Percentiles rank a stretch among this genome's conserved stretches.
Conservation (phyloP, 331 rosid genomes). For the Quercus tomentella region DNA sequence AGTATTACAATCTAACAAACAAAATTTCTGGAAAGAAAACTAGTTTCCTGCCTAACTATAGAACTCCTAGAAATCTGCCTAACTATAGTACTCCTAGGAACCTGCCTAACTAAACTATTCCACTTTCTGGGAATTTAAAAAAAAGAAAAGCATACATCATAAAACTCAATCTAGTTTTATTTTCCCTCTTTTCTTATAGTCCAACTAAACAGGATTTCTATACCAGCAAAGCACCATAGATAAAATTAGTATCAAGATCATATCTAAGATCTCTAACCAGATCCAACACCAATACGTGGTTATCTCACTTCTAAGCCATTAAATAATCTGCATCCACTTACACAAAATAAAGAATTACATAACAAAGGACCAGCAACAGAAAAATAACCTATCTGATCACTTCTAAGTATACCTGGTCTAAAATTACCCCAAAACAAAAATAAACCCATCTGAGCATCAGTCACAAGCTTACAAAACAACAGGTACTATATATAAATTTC, state of each 20-base stretch:
- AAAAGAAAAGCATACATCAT: neutral
- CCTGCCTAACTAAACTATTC: neutral
- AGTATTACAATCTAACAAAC: no score
- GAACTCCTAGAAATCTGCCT: no score
- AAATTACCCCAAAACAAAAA: neutral
- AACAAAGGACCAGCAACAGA: neutral
- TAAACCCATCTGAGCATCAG: neutral
- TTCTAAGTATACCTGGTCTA: neutral
- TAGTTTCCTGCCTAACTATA: no score
- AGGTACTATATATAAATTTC: neutral
- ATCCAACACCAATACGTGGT: neutral
- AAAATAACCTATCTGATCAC: neutral
- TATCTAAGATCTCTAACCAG: slow-evolving; percentile 7
- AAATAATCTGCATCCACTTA: neutral
- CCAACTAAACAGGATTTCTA: neutral
- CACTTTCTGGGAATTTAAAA: neutral
- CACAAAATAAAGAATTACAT: neutral
- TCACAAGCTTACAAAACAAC: neutral
- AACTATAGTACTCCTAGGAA: no score
- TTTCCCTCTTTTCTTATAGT: neutral
- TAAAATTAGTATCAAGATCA: neutral
- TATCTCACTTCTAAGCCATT: neutral
- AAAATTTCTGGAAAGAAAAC: no score
- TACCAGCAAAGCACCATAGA: neutral
- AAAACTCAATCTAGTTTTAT: neutral